Evolutionary conservation across 2,329 filamentous ascomycete genomes (phyloP).

Genomic region (Helicocarpus griseus): DNA sequence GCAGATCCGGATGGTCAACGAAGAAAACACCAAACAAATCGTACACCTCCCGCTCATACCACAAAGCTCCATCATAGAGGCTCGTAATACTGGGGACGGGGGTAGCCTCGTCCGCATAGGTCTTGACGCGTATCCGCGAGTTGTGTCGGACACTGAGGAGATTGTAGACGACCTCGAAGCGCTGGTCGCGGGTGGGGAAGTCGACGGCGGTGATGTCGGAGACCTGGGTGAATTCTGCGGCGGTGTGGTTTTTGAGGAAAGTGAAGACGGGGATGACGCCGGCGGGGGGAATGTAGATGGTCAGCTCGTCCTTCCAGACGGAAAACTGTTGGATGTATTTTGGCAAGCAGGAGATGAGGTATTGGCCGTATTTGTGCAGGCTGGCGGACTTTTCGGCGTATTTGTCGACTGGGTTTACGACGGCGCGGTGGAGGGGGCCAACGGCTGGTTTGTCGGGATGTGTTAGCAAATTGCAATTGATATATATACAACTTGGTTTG

Average conservation of each 20-base stretch:
- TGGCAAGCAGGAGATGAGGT: conserved; percentile 90
- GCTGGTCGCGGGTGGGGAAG: conserved; percentile 88
- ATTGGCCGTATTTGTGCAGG: conserved; percentile 90
- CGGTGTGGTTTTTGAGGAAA: conserved; percentile 96
- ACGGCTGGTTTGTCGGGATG: conserved; percentile 26
- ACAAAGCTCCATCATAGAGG: conserved; percentile 91
- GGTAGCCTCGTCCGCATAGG: conserved; percentile 91
- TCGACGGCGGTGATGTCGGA: conserved; percentile 90
- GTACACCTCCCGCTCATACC: conserved; percentile 97
- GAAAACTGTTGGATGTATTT: conserved; percentile 99
- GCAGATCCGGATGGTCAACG: conserved; percentile 83
- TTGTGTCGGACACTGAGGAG: conserved; percentile 93
- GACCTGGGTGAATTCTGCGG: conserved; percentile 91
- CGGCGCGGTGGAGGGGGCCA: conserved; percentile 61
- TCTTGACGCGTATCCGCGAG: conserved; percentile 94
- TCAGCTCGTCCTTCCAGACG: conserved; percentile 98
- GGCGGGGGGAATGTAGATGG: conserved; percentile 79
- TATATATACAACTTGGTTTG: background rate
- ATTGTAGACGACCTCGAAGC: conserved; percentile 98
- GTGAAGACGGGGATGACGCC: conserved; percentile 85
- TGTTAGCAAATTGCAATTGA: background rate
- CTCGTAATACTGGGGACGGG: conserved; percentile 80
- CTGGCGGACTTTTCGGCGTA: conserved; percentile 77
- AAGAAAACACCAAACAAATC: conserved; percentile 98
- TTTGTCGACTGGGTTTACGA: conserved; percentile 90